These are phyloP conservation scores for Barnettozyma californica DNA, from an alignment of 805 yeast species.

Conservation along the genomic window DNA sequence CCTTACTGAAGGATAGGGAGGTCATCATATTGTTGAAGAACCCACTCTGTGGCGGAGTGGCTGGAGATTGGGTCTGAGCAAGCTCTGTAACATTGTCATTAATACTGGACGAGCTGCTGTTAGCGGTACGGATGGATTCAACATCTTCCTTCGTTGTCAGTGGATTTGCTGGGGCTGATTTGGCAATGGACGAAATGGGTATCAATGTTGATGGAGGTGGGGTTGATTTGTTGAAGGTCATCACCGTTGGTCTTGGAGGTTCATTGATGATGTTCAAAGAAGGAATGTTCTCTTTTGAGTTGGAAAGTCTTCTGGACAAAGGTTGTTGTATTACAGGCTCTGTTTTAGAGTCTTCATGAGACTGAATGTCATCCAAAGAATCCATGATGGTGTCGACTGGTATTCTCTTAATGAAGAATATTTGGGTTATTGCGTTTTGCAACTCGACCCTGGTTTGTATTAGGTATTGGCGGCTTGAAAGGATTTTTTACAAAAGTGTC, in stretches of 20 bases:
- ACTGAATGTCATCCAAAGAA: not conserved
- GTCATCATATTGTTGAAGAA: slow-evolving; percentile 22
- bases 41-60: slow-evolving; percentile 15
- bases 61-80: slow-evolving; percentile 12
- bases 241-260: slow-evolving; percentile 8
- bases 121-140: slow-evolving; percentile 21
- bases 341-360: not conserved
- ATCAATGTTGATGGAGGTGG: not conserved
- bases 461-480: not conserved
- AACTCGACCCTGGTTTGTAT: not conserved
- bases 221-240: not conserved
- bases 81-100: slow-evolving; percentile 15
- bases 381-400: not conserved
- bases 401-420: too few relatives aligned
- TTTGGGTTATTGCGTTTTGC: not conserved
- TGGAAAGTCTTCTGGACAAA: not conserved
- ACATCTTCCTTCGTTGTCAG: slow-evolving; percentile 48
- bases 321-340: not conserved
- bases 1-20: slow-evolving; percentile 12
- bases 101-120: slow-evolving; percentile 19
- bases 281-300: not conserved
- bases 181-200: slow-evolving; percentile 16
- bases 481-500: not conserved
- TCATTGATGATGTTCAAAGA: not conserved
- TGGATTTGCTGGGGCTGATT: slow-evolving; percentile 47